These are phyloP conservation scores for Phlyctochytrium planicorne DNA, from an alignment of 192 early-diverging fungal species.

Conservation along the genomic window DNA sequence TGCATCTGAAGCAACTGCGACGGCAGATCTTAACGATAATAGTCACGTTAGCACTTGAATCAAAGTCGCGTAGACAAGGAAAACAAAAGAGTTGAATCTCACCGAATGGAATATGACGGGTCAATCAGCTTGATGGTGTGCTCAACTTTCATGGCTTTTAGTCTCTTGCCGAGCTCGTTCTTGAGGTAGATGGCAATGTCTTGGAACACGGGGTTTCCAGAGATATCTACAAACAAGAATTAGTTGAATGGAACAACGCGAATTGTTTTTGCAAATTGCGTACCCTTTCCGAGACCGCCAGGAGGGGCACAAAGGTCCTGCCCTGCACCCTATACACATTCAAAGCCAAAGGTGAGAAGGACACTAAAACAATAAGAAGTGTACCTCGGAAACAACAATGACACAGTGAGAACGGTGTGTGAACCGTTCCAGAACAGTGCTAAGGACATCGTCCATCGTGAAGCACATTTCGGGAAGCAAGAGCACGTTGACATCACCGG, in stretches of 20 bases:
- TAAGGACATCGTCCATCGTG: conserved; percentile 20
- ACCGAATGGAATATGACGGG: conserved; percentile 36
- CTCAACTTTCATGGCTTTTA: conserved; percentile 24
- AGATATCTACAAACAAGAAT: too few species aligned
- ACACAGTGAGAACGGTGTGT: conserved; percentile 15
- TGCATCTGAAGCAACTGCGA: conserved; percentile 29
- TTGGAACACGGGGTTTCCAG: conserved; percentile 28
- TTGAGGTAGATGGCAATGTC: conserved; percentile 34
- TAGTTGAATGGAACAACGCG: too few species aligned
- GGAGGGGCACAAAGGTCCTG: conserved; percentile 22
- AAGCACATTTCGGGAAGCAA: conserved; percentile 33
- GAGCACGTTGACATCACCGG: conserved; percentile 37
- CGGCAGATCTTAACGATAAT: conserved; percentile 9
- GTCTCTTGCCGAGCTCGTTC: conserved; percentile 20
- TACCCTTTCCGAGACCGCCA: conserved; percentile 12
- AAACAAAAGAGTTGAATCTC: too few species aligned
- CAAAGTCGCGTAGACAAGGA: too few species aligned
- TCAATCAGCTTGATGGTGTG: conserved; percentile 38
- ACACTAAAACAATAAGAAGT: too few species aligned
- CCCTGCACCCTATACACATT: too few species aligned
- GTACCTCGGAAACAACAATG: conserved; percentile 37
- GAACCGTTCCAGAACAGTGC: conserved; percentile 16
- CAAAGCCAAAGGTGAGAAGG: too few species aligned
- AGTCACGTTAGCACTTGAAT: too few species aligned
- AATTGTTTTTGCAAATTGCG: too few species aligned